Conservation (phyloP, 108 stramenopile species). For the Cyclotella sp. region DNA sequence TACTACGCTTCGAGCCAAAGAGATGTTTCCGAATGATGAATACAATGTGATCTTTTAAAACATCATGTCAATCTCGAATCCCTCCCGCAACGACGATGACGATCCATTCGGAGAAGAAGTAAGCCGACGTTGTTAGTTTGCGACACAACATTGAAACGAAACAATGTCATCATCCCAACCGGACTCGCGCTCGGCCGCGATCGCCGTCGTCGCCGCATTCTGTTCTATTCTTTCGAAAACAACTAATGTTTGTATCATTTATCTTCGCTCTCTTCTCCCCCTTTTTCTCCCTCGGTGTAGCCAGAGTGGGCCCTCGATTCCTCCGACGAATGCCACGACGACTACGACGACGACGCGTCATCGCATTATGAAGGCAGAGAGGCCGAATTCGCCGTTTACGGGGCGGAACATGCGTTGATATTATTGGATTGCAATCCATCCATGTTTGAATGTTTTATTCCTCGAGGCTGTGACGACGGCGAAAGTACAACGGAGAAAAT, state of each 20-base stretch:
- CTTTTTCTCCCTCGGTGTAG: neutral
- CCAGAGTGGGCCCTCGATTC: conserved; percentile 50
- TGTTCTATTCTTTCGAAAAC: neutral
- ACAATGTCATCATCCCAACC: neutral
- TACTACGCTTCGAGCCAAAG: no score
- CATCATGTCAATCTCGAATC: conserved; percentile 2
- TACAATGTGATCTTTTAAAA: no score
- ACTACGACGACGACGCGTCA: conserved; percentile 12
- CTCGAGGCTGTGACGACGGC: conserved; percentile 1
- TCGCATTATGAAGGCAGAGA: neutral
- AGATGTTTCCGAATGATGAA: no score
- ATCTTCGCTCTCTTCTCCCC: neutral
- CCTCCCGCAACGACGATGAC: conserved; percentile 23
- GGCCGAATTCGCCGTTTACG: conserved; percentile 11
- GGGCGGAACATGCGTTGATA: conserved; percentile 67
- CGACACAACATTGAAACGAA: neutral
- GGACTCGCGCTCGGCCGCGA: neutral
- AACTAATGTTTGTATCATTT: neutral
- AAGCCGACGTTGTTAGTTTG: neutral
- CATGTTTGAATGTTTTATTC: conserved; percentile 62
- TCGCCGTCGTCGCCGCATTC: neutral
- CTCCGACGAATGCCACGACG: conserved; percentile 23
- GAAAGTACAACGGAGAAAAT: conserved; percentile 10
- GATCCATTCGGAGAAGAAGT: conserved; percentile 22
- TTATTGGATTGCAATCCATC: conserved; percentile 66